These are phyloP conservation scores for Fusarium irregulare DNA, from an alignment of 2,329 filamentous ascomycete species.

Conservation along the genomic window DNA sequence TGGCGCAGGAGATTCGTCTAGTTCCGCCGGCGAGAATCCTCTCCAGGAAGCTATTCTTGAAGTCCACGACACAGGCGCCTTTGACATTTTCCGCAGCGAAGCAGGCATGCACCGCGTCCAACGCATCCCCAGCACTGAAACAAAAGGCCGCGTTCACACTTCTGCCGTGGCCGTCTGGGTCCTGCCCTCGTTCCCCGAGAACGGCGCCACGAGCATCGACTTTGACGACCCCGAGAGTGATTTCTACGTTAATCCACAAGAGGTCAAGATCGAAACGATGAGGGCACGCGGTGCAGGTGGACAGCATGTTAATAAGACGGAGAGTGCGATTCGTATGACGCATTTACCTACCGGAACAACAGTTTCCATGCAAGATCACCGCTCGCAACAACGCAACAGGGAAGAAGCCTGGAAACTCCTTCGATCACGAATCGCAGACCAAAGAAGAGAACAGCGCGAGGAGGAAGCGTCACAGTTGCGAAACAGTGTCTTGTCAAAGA, in stretches of 20 bases:
- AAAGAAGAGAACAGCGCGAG: constrained; percentile 83
- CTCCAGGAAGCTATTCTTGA: constrained; percentile 91
- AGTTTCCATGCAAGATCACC: constrained; percentile 91
- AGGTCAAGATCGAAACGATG: constrained; percentile 90
- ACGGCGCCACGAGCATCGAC: constrained; percentile 63
- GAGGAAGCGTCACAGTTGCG: constrained; percentile 80
- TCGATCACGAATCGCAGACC: constrained; percentile 83
- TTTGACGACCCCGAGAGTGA: constrained; percentile 88
- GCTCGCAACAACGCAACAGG: constrained; percentile 90
- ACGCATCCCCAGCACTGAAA: constrained; percentile 90
- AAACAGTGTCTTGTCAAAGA: constrained; percentile 80
- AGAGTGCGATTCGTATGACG: constrained; percentile 92
- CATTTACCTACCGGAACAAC: constrained; percentile 88
- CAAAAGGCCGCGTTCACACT: constrained; percentile 90
- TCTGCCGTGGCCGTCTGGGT: constrained; percentile 94
- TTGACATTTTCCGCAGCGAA: constrained; percentile 84
- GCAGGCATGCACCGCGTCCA: constrained; percentile 96
- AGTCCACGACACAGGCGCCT: constrained; percentile 79
- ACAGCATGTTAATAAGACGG: constrained; percentile 98
- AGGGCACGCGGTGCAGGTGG: constrained; percentile 90
- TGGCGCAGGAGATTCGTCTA: constrained; percentile 65
- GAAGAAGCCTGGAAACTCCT: constrained; percentile 88
- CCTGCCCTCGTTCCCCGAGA: constrained; percentile 81
- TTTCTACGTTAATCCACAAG: constrained; percentile 87
- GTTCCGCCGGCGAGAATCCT: constrained; percentile 71